Percentiles rank a stretch among this genome's conserved stretches.
These are phyloP conservation scores for Pulveroboletus sp. DNA, from an alignment of 1,284 basidiomycete species.

Conservation along the genomic window DNA sequence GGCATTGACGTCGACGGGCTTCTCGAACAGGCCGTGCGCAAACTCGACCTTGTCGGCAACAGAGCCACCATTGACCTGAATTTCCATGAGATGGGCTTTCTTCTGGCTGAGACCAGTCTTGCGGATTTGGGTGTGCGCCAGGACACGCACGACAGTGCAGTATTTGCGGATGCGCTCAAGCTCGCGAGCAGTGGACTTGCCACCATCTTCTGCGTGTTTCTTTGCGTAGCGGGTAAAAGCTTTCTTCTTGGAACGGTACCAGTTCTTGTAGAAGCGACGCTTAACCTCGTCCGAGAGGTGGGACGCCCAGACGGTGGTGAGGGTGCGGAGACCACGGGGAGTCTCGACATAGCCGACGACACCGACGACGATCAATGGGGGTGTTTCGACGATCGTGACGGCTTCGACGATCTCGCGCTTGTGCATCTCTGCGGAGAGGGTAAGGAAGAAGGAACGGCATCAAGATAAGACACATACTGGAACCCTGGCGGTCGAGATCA, in stretches of 20 bases:
- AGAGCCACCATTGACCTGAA: slow-evolving; percentile 98
- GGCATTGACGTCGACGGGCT: slow-evolving; percentile 84
- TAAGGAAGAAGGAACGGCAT: slow-evolving; percentile 5
- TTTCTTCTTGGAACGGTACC: slow-evolving; percentile 99
- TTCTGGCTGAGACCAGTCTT: slow-evolving; percentile 98
- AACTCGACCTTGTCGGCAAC: slow-evolving; percentile 98
- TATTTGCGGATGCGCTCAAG: slow-evolving; percentile 99
- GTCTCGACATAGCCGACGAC: slow-evolving; percentile 99
- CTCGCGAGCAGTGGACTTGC: slow-evolving; percentile 92
- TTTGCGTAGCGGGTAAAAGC: slow-evolving; percentile 99
- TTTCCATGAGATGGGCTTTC: slow-evolving; percentile 99
- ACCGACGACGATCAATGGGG: slow-evolving; percentile 96
- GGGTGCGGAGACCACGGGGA: slow-evolving; percentile 93
- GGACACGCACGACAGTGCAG: slow-evolving; percentile 99
- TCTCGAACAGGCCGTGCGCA: slow-evolving; percentile 95
- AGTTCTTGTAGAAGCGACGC: slow-evolving; percentile 99
- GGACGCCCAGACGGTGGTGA: slow-evolving; percentile 83
- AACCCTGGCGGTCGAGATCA: slow-evolving; percentile 98
- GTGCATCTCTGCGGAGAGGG: slow-evolving; percentile 82
- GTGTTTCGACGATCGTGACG: slow-evolving; percentile 95
- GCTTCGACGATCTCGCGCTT: slow-evolving; percentile 99
- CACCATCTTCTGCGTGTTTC: slow-evolving; percentile 96
- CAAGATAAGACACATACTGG: slow-evolving; percentile 66
- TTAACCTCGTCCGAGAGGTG: slow-evolving; percentile 90
- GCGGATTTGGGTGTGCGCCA: slow-evolving; percentile 98